phyloP scores from a whole-genome alignment of 331 rosid species.

The Rhamnella rubrinervis region DNA sequence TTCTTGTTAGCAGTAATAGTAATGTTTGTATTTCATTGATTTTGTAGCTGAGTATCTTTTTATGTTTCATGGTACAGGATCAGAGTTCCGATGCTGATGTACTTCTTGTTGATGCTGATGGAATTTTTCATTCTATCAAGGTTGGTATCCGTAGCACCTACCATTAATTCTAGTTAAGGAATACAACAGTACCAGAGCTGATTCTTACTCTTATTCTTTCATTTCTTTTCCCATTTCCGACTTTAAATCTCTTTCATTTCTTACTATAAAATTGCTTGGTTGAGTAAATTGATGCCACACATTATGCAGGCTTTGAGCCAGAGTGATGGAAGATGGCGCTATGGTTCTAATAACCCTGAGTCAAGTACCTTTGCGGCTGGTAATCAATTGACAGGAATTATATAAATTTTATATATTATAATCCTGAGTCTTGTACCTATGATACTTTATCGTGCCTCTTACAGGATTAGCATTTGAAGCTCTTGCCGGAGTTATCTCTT shows the following conservation, averaged over 20 bases:
- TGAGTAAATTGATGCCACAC: slow-evolving; percentile 19
- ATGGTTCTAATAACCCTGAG: slow-evolving; percentile 77
- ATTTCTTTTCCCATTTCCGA: slow-evolving; percentile 10
- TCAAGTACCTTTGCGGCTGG: slow-evolving; percentile 98
- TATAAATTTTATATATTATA: slow-evolving; percentile 10
- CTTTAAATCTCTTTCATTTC: not conserved
- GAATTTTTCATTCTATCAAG: slow-evolving; percentile 77
- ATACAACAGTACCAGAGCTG: slow-evolving; percentile 17
- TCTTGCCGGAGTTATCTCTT: slow-evolving; percentile 78
- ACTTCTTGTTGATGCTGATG: slow-evolving; percentile 69
- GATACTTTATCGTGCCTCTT: slow-evolving; percentile 14
- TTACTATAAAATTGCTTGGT: not conserved
- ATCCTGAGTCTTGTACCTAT: slow-evolving; percentile 88
- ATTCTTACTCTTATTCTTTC: not conserved
- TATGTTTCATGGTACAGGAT: slow-evolving; percentile 39
- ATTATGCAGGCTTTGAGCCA: slow-evolving; percentile 87
- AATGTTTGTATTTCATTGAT: not conserved
- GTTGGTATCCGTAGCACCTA: slow-evolving; percentile 34
- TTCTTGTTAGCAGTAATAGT: not conserved
- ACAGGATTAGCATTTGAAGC: slow-evolving; percentile 97
- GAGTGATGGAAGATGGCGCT: slow-evolving; percentile 99
- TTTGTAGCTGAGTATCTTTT: not conserved
- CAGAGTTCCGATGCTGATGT: slow-evolving; percentile 64
- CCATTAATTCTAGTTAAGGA: slow-evolving; percentile 14
- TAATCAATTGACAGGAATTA: slow-evolving; percentile 29